Evolutionary conservation across 805 yeast species (phyloP).

Genomic region (Candida lessepsii): DNA sequence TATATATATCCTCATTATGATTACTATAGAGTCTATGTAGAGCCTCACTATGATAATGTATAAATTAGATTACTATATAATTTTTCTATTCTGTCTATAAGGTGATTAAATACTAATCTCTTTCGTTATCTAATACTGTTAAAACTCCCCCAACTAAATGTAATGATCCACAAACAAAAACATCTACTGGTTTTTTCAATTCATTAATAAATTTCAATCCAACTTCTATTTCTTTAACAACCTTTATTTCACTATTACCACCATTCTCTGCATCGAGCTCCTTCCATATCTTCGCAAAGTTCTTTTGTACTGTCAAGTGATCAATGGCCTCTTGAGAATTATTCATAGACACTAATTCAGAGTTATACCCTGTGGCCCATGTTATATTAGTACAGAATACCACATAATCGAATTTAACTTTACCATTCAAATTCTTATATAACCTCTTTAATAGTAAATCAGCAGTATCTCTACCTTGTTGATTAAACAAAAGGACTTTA

Average conservation of each 20-base stretch:
- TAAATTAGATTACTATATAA: not conserved
- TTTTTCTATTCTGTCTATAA: too few species aligned
- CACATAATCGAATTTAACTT: conserved; percentile 64
- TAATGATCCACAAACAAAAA: conserved; percentile 90
- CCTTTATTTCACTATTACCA: conserved; percentile 38
- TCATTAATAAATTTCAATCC: conserved; percentile 50
- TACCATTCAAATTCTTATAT: conserved; percentile 34
- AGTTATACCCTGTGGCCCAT: conserved; percentile 82
- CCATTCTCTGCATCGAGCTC: conserved; percentile 28
- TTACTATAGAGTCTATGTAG: too few species aligned
- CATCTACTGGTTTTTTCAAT: conserved; percentile 42
- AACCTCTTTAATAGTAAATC: conserved; percentile 57
- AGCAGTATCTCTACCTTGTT: conserved; percentile 85
- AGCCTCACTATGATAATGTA: not conserved
- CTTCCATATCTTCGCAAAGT: conserved; percentile 69
- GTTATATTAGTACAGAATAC: conserved; percentile 91
- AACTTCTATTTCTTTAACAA: conserved; percentile 74
- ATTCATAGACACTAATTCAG: conserved; percentile 83
- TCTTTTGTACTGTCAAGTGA: conserved; percentile 75
- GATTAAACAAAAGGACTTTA: conserved; percentile 76
- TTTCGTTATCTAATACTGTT: conserved; percentile 67
- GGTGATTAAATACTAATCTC: conserved; percentile 25
- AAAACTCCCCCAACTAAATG: conserved; percentile 93
- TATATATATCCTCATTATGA: not conserved
- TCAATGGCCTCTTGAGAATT: conserved; percentile 78